Conservation (phyloP, 352 stramenopile species). For the Blastocystis sp. region DNA sequence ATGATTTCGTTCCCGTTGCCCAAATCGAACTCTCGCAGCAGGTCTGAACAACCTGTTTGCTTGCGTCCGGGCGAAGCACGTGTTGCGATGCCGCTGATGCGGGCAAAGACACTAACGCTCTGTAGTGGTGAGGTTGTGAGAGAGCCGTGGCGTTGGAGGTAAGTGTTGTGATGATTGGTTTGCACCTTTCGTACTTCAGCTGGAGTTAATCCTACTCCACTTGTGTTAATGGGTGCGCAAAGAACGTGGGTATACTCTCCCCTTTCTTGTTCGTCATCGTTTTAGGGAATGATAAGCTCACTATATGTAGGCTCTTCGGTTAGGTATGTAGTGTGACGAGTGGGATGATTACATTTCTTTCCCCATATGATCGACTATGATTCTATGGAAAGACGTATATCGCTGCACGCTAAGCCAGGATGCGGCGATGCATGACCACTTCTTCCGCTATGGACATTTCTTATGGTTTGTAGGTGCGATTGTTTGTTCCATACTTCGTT, state of each 20-base stretch:
- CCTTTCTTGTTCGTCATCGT: neutral
- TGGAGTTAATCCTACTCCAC: neutral
- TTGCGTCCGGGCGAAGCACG: neutral
- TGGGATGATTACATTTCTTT: slow-evolving; percentile 69
- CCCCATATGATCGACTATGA: slow-evolving; percentile 62
- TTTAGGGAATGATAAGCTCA: neutral
- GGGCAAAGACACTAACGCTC: slow-evolving; percentile 56
- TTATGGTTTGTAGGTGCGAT: slow-evolving; percentile 11
- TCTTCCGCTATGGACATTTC: slow-evolving; percentile 18
- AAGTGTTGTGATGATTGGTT: slow-evolving; percentile 23
- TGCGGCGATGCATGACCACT: slow-evolving; percentile 52
- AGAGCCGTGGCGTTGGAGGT: neutral
- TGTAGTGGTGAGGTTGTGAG: slow-evolving; percentile 24
- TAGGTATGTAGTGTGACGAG: neutral
- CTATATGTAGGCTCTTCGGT: neutral
- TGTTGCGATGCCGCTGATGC: neutral
- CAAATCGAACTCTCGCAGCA: slow-evolving; percentile 58
- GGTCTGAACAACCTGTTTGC: slow-evolving; percentile 47
- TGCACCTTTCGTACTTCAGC: neutral
- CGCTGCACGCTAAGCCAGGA: slow-evolving; percentile 58
- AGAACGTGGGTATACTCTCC: neutral
- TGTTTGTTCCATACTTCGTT: neutral
- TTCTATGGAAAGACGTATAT: slow-evolving; percentile 55
- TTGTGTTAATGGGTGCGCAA: neutral
- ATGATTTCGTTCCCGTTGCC: slow-evolving; percentile 68